Conservation (phyloP, 176 grass and related monocot genomes). For the Ananas comosus region DNA sequence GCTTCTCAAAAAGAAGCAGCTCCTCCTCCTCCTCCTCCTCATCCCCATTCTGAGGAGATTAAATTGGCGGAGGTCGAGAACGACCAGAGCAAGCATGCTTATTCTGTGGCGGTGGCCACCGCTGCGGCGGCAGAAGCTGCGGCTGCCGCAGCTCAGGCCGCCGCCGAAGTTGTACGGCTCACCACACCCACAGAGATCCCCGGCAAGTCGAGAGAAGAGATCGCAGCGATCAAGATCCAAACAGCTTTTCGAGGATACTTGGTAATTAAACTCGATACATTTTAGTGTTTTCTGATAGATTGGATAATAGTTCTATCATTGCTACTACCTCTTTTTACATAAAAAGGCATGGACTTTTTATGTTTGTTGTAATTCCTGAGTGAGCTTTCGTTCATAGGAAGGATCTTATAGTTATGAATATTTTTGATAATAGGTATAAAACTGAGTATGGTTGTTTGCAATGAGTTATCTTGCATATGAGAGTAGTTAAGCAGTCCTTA, state of each 20-base stretch:
- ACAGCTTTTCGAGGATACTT: constrained; percentile 85
- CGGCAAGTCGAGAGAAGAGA: constrained; percentile 63
- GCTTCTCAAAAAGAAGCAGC: constrained; percentile 34
- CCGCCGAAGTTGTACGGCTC: not conserved
- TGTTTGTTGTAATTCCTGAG: too few relatives aligned
- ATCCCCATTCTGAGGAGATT: constrained; percentile 48
- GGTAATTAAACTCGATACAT: constrained; percentile 50
- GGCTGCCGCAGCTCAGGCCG: constrained; percentile 1
- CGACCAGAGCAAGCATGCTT: constrained; percentile 55
- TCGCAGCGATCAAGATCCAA: constrained; percentile 88
- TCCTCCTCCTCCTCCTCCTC: constrained; percentile 20
- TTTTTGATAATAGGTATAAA: too few relatives aligned
- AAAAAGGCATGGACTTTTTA: too few relatives aligned
- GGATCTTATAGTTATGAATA: too few relatives aligned
- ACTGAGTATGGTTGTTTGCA: too few relatives aligned
- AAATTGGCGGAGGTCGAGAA: constrained; percentile 45
- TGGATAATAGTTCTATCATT: too few relatives aligned
- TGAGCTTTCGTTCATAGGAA: too few relatives aligned
- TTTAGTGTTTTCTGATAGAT: constrained; percentile 4
- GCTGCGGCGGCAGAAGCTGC: constrained; percentile 12
- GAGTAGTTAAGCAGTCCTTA: too few relatives aligned
- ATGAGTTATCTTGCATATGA: too few relatives aligned
- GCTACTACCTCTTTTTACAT: too few relatives aligned
- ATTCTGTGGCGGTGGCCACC: constrained; percentile 14
- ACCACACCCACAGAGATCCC: constrained; percentile 8